Conservation (phyloP, 2,329 filamentous ascomycete species). For the Xylariaceae sp. region DNA sequence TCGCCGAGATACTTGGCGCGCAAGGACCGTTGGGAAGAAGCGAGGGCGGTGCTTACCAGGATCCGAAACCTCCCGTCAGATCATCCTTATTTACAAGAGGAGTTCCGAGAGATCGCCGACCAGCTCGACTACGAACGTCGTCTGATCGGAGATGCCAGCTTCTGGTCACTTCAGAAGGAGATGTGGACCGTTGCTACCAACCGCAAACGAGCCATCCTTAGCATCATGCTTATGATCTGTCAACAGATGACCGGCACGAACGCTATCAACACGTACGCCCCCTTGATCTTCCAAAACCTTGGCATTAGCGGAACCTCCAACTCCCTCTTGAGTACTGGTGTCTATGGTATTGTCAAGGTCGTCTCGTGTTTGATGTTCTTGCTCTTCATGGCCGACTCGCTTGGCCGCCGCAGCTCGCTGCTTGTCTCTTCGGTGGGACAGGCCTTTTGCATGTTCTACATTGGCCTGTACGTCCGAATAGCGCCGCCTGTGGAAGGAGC, state of each 20-base stretch:
- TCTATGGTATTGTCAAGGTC: constrained; percentile 67
- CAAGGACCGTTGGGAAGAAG: constrained; percentile 66
- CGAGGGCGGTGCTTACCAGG: constrained; percentile 54
- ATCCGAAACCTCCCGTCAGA: constrained; percentile 57
- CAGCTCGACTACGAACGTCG: constrained; percentile 66
- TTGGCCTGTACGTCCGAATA: constrained; percentile 66
- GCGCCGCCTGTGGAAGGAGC: constrained; percentile 52
- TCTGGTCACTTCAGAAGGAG: constrained; percentile 63
- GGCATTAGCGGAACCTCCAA: constrained; percentile 49
- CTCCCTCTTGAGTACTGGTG: constrained; percentile 63
- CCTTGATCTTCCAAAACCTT: constrained; percentile 38
- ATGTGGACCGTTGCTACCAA: constrained; percentile 64
- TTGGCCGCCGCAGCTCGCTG: constrained; percentile 57
- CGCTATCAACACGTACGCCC: constrained; percentile 40
- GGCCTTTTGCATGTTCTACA: constrained; percentile 65
- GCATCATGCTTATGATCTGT: constrained; percentile 64
- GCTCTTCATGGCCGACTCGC: constrained; percentile 61
- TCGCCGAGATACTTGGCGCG: constrained; percentile 67
- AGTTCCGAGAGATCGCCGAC: constrained; percentile 62
- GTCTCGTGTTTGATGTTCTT: constrained; percentile 60
- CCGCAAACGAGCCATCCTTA: constrained; percentile 66
- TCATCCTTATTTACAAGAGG: constrained; percentile 59
- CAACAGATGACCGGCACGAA: constrained; percentile 70
- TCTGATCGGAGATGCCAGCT: constrained; percentile 55
- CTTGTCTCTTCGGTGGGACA: constrained; percentile 64